Evolutionary conservation across 106 monocot genomes (phyloP), one percentile per base, ranked within the genome.

Genomic region (Gastrodia elata): DNA sequence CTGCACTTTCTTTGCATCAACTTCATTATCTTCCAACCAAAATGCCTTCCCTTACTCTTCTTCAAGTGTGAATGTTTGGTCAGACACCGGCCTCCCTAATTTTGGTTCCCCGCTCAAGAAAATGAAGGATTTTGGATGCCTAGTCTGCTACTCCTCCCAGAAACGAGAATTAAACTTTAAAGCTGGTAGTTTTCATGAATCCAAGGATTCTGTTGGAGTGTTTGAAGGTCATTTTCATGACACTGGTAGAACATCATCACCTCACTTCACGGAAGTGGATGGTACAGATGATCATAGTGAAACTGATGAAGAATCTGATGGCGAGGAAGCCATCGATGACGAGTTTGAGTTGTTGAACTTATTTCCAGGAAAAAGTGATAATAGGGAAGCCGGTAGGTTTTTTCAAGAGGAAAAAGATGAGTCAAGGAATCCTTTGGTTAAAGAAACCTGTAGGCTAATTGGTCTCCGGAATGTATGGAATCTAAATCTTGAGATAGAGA

Each of bases 381-480:
- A 10, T n/a, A 49, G 33, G 38, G 43, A 46, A 8, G 52, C 72
- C 32, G 33, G 3, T 8, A 22, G 33, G 30, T 9, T 1, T 15
- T 55, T 69, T 32, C 74, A 73, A 27, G 86, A 80, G 30, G 76
- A 82, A 39, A 67, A 67, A 67, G 67, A 67, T 67, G 67, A 87
- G 74, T 83, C 85, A 0, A 77, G 75, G 24, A 52, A 88, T 77
- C 89, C 89, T 39, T 28, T 90, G 11, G 90, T 96, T 30, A 85
- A 68, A 39, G 89, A 92, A 39, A 88, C 84, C n/a, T 84, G 89
- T 58, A 78, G 92, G 20, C 61, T 96, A 41, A 84, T 92, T 44
- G 85, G 64, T 15, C 81, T 97, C 57, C 77, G 82, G 8, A 86
- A 86, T 37, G 52, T 68, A 10, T 93, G 97, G 92, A 83, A 83